Base-by-base conservation (phyloP, 768 basidiomycete species). In the Pleurotus tuber-regium region DNA sequence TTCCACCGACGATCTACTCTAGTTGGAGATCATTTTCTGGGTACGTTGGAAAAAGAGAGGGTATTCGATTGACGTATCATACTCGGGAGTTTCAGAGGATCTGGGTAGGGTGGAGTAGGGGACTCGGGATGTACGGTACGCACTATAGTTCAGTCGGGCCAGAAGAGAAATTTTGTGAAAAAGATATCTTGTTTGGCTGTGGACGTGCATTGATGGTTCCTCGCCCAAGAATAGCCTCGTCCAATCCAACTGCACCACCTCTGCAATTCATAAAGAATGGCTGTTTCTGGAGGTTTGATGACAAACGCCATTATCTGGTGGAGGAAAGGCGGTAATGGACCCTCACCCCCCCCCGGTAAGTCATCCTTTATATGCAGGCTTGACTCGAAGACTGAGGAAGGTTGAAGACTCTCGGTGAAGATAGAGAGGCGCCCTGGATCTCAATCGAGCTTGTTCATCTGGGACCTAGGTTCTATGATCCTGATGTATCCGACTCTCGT, bases 171-270 rank as follows among this genome's bases (percentile, higher is more conserved):
- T 12, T 19, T n/a, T 19, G 41, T 19, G 23, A 16, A 10, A 7
- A 9, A 18, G 41, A 10, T 16, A 42, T 24, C 11, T 19, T 19
- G 41, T 25, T 24, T 11, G 23, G 30, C 30, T n/a, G n/a, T n/a
- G n/a, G n/a, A n/a, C n/a, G n/a, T 8, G 14, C 7, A 7, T 31
- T 14, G 30, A 25, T 23, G 16, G 41, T 25, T 42, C 24, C 19
- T 42, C 21, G 41, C 26, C 41, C 26, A 42, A 10, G 41, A 42
- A 42, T 42, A 42, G 41, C 41, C 16, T 10, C 23, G 23, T n/a
- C 41, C 41, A 42, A 42, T 42, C 41, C 21, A 42, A 16, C 41
- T 25, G 10, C 41, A 21, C 18, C 41, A 42, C 41, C 41, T 42
- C 41, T 6, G 14, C 36, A 38, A 38, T 16, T 16, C 8, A 18